Evolutionary conservation across 768 basidiomycete species (phyloP).

Genomic region (Jaapia argillacea): DNA sequence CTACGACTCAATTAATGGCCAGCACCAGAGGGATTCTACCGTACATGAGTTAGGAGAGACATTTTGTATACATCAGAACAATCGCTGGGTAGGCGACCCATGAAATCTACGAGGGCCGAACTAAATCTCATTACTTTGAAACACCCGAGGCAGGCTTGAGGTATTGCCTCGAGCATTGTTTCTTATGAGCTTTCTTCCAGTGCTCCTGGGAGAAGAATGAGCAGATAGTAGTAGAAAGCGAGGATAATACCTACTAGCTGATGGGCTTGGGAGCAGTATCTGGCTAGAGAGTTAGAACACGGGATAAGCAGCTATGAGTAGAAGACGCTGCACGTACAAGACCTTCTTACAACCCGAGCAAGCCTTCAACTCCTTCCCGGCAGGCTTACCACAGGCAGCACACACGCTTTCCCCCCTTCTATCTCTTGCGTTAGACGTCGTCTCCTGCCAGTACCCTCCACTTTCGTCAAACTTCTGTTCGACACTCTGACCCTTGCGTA

Average conservation of each 20-base stretch:
- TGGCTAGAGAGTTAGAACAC: background rate
- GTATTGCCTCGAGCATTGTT: constrained; percentile 12
- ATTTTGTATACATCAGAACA: too few relatives aligned
- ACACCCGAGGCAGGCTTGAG: constrained; percentile 3
- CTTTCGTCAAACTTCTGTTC: constrained; percentile 4
- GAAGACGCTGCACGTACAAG: background rate
- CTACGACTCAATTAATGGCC: too few relatives aligned
- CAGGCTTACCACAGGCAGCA: constrained; percentile 21
- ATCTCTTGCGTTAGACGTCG: constrained; percentile 14
- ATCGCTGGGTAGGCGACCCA: too few relatives aligned
- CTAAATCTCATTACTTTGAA: too few relatives aligned
- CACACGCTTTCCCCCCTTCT: constrained; percentile 15
- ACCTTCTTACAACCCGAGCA: constrained; percentile 19
- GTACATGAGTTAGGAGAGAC: too few relatives aligned
- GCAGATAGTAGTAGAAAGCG: background rate
- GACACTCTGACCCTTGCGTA: constrained; percentile 14
- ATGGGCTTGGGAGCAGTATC: background rate
- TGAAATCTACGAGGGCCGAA: too few relatives aligned
- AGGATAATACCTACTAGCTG: background rate
- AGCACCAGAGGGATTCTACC: too few relatives aligned
- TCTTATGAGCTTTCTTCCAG: constrained; percentile 18
- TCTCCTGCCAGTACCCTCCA: constrained; percentile 18
- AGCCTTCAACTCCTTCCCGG: constrained; percentile 14
- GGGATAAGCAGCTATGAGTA: background rate
- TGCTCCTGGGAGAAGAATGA: constrained; percentile 10